phyloP scores from a whole-genome alignment of 148 eudicot genomes.

The Gaultheria prostrata region DNA sequence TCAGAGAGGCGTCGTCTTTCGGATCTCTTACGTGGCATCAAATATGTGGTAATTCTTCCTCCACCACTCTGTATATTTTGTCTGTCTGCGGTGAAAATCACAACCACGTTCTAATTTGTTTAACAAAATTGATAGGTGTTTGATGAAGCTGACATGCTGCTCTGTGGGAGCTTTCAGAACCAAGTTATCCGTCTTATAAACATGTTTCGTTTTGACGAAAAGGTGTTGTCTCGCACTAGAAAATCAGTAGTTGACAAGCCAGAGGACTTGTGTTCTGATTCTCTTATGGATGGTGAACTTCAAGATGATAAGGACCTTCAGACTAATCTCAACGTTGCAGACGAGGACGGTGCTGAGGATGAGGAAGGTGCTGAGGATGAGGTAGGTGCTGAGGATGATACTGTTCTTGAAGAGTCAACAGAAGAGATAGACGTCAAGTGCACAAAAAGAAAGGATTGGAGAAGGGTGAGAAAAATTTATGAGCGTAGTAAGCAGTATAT shows the following conservation, averaged over 20 bases:
- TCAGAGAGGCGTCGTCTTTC: conserved; percentile 58
- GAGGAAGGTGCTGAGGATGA: conserved; percentile 33
- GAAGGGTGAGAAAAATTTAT: conserved; percentile 66
- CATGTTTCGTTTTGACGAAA: conserved; percentile 94
- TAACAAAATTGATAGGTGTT: conserved; percentile 55
- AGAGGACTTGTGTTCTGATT: conserved; percentile 26
- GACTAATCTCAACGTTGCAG: conserved; percentile 25
- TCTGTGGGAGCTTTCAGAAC: conserved; percentile 92
- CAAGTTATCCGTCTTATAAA: conserved; percentile 82
- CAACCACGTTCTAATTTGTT: conserved; percentile 4
- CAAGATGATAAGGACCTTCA: conserved; percentile 35
- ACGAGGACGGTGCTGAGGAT: conserved; percentile 33
- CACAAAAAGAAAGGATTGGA: conserved; percentile 57
- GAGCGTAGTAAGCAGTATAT: conserved; percentile 88
- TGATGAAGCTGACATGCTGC: conserved; percentile 94
- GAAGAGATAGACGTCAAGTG: conserved; percentile 26
- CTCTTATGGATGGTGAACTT: conserved; percentile 24
- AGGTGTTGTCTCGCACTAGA: conserved; percentile 55
- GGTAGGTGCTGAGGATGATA: conserved; percentile 26
- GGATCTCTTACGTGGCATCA: conserved; percentile 66
- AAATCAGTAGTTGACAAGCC: conserved; percentile 26
- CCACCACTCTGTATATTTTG: background rate
- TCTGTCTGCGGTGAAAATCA: background rate
- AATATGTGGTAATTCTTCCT: conserved; percentile 58
- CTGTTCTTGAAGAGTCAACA: conserved; percentile 22